Percentiles rank a stretch among this genome's conserved stretches.
phyloP scores from a whole-genome alignment of 192 early-diverging fungal species.

The Backusella westeae region DNA sequence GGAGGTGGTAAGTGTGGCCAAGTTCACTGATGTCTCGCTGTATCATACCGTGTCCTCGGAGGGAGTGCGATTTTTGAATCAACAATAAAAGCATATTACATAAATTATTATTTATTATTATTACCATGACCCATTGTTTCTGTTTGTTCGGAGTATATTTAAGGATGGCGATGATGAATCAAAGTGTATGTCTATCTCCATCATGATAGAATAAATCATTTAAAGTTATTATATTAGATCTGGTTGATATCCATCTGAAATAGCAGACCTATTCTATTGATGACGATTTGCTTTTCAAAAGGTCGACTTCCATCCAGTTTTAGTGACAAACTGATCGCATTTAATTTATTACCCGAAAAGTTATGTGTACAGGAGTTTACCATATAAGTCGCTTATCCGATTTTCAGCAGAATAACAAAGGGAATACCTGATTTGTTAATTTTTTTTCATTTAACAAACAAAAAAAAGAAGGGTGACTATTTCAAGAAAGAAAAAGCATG shows the following conservation, averaged over 20 bases:
- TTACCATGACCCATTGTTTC: too few relatives aligned
- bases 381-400: background rate
- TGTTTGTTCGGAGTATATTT: too few relatives aligned
- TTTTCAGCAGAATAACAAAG: background rate
- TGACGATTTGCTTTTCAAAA: too few relatives aligned
- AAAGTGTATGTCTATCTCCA: too few relatives aligned
- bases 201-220: too few relatives aligned
- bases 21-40: constrained; percentile 21
- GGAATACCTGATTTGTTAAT: background rate
- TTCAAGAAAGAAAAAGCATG: background rate
- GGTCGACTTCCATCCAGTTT: too few relatives aligned
- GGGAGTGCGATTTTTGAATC: background rate
- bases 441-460: background rate
- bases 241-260: too few relatives aligned
- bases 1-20: constrained; percentile 29
- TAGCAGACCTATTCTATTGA: too few relatives aligned
- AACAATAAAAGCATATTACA: constrained; percentile 7
- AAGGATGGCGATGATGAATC: too few relatives aligned
- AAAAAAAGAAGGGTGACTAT: background rate
- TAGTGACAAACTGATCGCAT: too few relatives aligned
- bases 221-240: too few relatives aligned
- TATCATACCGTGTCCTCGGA: background rate
- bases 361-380: background rate
- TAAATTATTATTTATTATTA: background rate
- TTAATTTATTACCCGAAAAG: background rate